Base-by-base conservation (phyloP, 2,329 filamentous ascomycete genomes). In the Pseudocercospora macadamiae region DNA sequence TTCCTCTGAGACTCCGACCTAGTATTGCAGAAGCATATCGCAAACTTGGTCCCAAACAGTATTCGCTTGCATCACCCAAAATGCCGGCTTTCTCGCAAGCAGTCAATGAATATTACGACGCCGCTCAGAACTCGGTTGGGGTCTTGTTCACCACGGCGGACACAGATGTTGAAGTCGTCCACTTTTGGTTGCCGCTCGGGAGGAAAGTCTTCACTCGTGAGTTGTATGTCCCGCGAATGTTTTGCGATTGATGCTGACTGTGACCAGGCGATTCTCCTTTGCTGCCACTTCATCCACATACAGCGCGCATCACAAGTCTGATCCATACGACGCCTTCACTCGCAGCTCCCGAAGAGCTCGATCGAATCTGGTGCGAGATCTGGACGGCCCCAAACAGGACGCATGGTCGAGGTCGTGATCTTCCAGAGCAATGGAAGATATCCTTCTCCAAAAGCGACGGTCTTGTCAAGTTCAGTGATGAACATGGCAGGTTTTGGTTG, bases 381-480 rank as follows among this genome's bases (percentile, higher is more conserved):
- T 63, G 55, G 34, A 64, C 63, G 16, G 45, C 30, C 58, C 57
- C 52, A 44, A 55, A 32, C 48, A 51, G 36, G 54, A 54, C 25
- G 23, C 45, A 10, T 32, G 21, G 25, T 37, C 26, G 49, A 19
- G 54, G 39, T 60, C 54, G 25, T 28, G 39, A 44, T n/a, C 21
- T 28, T 16, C 47, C 36, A n/a, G 36, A 54, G 34, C 47, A 55
- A 34, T 42, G 42, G 54, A 61, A 60, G 19, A 28, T 58, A 36
- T 66, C 64, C 59, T 74, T 77, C 51, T 66, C 66, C 49, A 56
- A 65, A 7, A 57, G 49, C 18, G 74, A 77, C 52, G 71, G 68
- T 5, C 44, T 66, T 26, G 70, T 77, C 14, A 62, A 62, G 3
- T 70, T 77, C 48, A 67, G 70, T 18, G 60, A 66, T 30, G 49